Evolutionary conservation across 208 protist genomes (phyloP).

Genomic region (Leishmania arabica): DNA sequence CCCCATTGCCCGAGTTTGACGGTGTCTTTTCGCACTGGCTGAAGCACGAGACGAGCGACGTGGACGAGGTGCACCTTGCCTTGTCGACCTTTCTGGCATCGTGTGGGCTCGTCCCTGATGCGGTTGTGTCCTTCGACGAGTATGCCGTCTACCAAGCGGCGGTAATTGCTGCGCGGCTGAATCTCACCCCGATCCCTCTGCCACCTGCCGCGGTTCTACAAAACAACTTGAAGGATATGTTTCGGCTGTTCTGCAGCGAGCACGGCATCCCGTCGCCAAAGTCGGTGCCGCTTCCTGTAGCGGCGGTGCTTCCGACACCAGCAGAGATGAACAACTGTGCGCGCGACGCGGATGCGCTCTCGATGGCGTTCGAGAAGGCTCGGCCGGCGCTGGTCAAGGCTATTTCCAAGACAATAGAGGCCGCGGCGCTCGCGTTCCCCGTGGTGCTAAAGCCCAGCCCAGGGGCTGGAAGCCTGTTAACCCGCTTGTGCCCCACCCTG

Average conservation of each 20-base stretch:
- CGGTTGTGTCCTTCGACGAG: slow-evolving; percentile 85
- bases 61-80: slow-evolving; percentile 27
- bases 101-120: slow-evolving; percentile 35
- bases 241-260: slow-evolving; percentile 50
- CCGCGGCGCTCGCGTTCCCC: slow-evolving; percentile 37
- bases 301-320: slow-evolving; percentile 1
- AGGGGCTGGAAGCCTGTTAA: slow-evolving; percentile 69
- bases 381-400: background rate
- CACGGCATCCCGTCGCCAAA: slow-evolving; percentile 44
- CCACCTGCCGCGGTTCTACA: slow-evolving; percentile 42
- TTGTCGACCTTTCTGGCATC: slow-evolving; percentile 34
- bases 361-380: slow-evolving; percentile 4
- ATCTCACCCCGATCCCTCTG: slow-evolving; percentile 47
- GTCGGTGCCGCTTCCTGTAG: slow-evolving; percentile 14
- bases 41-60: slow-evolving; percentile 55
- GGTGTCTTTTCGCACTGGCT: slow-evolving; percentile 60
- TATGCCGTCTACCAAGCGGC: slow-evolving; percentile 78
- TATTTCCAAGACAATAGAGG: background rate
- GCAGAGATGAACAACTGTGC: background rate
- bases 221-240: slow-evolving; percentile 62
- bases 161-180: slow-evolving; percentile 33
- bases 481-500: slow-evolving; percentile 36
- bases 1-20: slow-evolving; percentile 36
- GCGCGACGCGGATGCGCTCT: background rate
- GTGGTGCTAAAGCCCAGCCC: slow-evolving; percentile 80